Evolutionary conservation across 2,329 filamentous ascomycete genomes (phyloP), one percentile per base, ranked within the genome.

Genomic region (Xylariaceae sp.): DNA sequence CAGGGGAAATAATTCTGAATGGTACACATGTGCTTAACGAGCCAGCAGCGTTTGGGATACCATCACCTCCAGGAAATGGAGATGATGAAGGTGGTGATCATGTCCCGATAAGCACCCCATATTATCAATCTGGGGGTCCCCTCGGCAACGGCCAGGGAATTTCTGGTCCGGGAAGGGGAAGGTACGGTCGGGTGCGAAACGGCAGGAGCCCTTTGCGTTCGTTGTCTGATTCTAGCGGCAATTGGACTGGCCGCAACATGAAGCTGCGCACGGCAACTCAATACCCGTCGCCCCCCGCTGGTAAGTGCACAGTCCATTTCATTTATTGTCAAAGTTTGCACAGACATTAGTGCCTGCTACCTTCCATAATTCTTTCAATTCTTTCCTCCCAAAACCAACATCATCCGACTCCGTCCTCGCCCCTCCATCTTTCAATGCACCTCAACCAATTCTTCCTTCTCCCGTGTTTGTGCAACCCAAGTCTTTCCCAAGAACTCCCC

Each of bases 141-240:
- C 78, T 80, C 5, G 78, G 82, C 11, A 77, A 81, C 39, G 82
- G 81, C 3, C 87, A 84, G 66, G 89, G 90, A 10, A 87, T 96
- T 47, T 92, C 92, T 53, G 92, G 92, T 17, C 85, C 92, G 57
- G 92, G 92, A 9, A 82, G 92, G 75, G 92, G 92, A 52, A 85
- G 92, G 62, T 90, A 91, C 71, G 88, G 89, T n/a, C 83, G 91
- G 60, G 76, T 78, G 51, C 77, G 81, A 62, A 85, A 80, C 63
- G 81, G 82, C 11, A 82, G 87, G 71, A 87, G 81, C 65, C 84
- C 86, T 4, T 71, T 89, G 52, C 79, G 85, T 64, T 77, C 83
- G 23, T 75, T 87, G 50, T 76, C 81, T 17, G 84, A 89, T 69
- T 77, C 81, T 42, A 84, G 79, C 59, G 81, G 78, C 64, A 77